Evolutionary conservation across 2,329 filamentous ascomycete genomes (phyloP).

Genomic region (Elsinoe ampelina): DNA sequence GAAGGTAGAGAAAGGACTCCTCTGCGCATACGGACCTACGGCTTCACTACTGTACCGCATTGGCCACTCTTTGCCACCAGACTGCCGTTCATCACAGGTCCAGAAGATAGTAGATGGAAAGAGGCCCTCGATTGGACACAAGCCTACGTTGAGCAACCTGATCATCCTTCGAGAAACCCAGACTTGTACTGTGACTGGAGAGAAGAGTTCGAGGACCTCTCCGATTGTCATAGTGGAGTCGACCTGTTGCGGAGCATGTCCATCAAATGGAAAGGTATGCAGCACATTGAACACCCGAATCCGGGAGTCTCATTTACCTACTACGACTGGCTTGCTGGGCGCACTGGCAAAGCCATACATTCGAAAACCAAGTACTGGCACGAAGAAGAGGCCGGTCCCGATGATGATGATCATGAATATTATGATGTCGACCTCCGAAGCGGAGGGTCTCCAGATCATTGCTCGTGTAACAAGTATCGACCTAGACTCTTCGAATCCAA

Average conservation of each 20-base stretch:
- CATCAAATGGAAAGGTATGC: background rate
- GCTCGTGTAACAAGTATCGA: slow-evolving; percentile 51
- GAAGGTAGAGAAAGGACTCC: background rate
- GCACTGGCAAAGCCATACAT: background rate
- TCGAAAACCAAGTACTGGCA: background rate
- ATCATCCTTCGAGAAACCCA: background rate
- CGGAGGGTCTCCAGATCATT: slow-evolving; percentile 48
- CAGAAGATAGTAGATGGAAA: background rate
- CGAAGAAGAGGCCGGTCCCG: background rate
- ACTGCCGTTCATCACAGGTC: slow-evolving; percentile 1
- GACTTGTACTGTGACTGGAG: background rate
- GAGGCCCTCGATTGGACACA: slow-evolving; percentile 7
- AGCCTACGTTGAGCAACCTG: slow-evolving; percentile 5
- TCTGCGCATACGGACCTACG: slow-evolving; percentile 8
- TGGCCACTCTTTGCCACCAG: background rate
- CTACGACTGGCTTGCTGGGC: slow-evolving; percentile 12
- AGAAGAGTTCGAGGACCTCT: background rate
- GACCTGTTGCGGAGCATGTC: background rate
- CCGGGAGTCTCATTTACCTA: slow-evolving; percentile 12
- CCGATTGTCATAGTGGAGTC: background rate
- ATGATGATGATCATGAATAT: background rate
- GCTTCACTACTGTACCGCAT: background rate
- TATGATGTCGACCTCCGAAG: slow-evolving; percentile 19
- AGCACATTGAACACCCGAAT: background rate
- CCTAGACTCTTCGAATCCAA: slow-evolving; percentile 46